Conservation (phyloP, 805 yeast species). For the Candida silvicultrix region DNA sequence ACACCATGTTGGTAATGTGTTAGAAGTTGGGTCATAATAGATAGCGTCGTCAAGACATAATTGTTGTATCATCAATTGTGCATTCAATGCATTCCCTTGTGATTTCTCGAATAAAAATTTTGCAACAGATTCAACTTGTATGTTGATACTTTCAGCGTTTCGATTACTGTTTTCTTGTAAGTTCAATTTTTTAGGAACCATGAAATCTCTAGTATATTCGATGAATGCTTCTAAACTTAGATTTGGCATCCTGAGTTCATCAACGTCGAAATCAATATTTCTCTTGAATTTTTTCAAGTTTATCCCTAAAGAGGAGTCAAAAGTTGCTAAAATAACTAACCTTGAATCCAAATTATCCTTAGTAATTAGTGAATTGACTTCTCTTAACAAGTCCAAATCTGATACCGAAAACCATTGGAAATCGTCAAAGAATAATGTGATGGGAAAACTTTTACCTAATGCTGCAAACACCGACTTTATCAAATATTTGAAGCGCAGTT, state of each 20-base stretch:
- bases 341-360: slow-evolving; percentile 18
- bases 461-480: slow-evolving; percentile 36
- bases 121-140: slow-evolving; percentile 8
- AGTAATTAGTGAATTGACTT: slow-evolving; percentile 20
- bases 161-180: neutral
- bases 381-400: slow-evolving; percentile 22
- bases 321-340: slow-evolving; percentile 21
- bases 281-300: slow-evolving; percentile 11
- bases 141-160: neutral
- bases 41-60: slow-evolving; percentile 2
- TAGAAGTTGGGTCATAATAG: slow-evolving; percentile 3
- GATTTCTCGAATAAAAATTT: slow-evolving; percentile 14
- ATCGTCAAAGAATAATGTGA: slow-evolving; percentile 41
- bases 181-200: slow-evolving; percentile 4
- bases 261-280: slow-evolving; percentile 13
- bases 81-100: slow-evolving; percentile 18
- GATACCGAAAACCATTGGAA: slow-evolving; percentile 35
- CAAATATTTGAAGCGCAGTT: slow-evolving; percentile 34
- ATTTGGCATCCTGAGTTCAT: slow-evolving; percentile 14
- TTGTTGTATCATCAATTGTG: slow-evolving; percentile 9
- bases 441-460: slow-evolving; percentile 31
- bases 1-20: slow-evolving; percentile 13
- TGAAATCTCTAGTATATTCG: slow-evolving; percentile 3
- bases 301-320: slow-evolving; percentile 8
- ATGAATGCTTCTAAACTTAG: slow-evolving; percentile 3